Evolutionary conservation across 805 yeast species (phyloP), one percentile per base, ranked within the genome.

Genomic region (Henningerozyma blattae): DNA sequence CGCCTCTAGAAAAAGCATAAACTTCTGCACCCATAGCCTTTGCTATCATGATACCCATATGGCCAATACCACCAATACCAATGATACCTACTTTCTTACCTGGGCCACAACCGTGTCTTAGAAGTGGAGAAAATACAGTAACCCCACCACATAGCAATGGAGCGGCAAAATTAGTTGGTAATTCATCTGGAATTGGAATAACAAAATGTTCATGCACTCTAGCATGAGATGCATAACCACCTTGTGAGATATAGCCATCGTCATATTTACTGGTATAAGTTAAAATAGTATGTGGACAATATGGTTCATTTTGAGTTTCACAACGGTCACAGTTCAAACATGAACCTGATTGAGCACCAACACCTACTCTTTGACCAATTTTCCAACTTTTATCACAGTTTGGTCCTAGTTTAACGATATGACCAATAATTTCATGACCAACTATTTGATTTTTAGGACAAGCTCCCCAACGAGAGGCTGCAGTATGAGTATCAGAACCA

Each of bases 71-170:
- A 47, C 76, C 76, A 42, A 70, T 65, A 39, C 75, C 76, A 33
- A 70, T 55, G 39, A 73, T 59, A 43, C 73, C 77, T 31, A 71
- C 71, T 33, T 58, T 63, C 40, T 61, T 62, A 33, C 73, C 73
- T 31, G 66, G 64, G 35, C 67, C 71, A 45, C 59, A 62, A 26
- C 65, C 67, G 35, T 62, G 61, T 54, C 77, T 64, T 38, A 68
- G 61, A 44, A 80, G 56, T 35, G 89, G 89, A 7, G 82, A 69
- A 59, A 61, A 79, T 10, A 74, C 76, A 12, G 89, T 80, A 51
- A 77, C 61, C 35, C 89, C 89, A 36, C 84, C 89, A 62, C 89
- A 80, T 61, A 78, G 58, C 59, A 80, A 59, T 34, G 87, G 86
- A 3, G 85, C 86, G 19, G 74, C 83, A 18, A 64, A 59, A 25